Evolutionary conservation across 2,329 filamentous ascomycete species (phyloP).

Genomic region (Fusarium subtropicale): DNA sequence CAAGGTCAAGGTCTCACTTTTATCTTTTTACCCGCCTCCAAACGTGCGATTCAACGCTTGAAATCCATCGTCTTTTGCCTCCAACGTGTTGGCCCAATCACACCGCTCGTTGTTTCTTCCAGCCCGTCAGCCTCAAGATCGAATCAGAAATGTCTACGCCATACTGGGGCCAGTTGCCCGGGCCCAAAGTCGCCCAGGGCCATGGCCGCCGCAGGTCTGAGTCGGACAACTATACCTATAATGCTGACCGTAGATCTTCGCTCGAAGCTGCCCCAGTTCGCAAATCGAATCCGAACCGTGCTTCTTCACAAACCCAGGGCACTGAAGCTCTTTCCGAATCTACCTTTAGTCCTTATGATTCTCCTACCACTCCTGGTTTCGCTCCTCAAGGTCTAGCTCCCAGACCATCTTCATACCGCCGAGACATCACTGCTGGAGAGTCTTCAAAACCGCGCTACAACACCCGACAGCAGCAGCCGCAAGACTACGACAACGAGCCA

Average conservation of each 20-base stretch:
- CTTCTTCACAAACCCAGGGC: slow-evolving; percentile 66
- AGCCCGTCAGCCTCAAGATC: slow-evolving; percentile 41
- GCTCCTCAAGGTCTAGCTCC: slow-evolving; percentile 66
- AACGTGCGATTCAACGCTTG: slow-evolving; percentile 36
- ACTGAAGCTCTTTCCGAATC: slow-evolving; percentile 68
- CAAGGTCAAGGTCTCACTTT: slow-evolving; percentile 9
- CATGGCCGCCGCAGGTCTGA: slow-evolving; percentile 54
- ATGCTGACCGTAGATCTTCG: slow-evolving; percentile 50
- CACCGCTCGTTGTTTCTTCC: slow-evolving; percentile 31
- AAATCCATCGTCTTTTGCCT: slow-evolving; percentile 22
- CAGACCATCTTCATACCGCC: slow-evolving; percentile 68
- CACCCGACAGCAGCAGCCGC: slow-evolving; percentile 47
- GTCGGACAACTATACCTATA: slow-evolving; percentile 48
- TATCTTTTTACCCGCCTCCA: slow-evolving; percentile 41
- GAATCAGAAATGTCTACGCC: slow-evolving; percentile 58
- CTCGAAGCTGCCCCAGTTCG: slow-evolving; percentile 55
- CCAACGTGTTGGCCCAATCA: slow-evolving; percentile 45
- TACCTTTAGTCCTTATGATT: slow-evolving; percentile 68
- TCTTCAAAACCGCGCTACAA: slow-evolving; percentile 58
- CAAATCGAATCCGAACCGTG: slow-evolving; percentile 64
- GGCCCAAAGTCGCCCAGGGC: slow-evolving; percentile 55
- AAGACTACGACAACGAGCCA: slow-evolving; percentile 55
- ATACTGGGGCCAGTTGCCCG: slow-evolving; percentile 70
- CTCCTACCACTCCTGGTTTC: slow-evolving; percentile 65
- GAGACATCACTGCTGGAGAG: slow-evolving; percentile 56